Evolutionary conservation across 225 moss, liverwort and hornwort genomes (phyloP).

Genomic region (Rhytidiadelphus loreus): DNA sequence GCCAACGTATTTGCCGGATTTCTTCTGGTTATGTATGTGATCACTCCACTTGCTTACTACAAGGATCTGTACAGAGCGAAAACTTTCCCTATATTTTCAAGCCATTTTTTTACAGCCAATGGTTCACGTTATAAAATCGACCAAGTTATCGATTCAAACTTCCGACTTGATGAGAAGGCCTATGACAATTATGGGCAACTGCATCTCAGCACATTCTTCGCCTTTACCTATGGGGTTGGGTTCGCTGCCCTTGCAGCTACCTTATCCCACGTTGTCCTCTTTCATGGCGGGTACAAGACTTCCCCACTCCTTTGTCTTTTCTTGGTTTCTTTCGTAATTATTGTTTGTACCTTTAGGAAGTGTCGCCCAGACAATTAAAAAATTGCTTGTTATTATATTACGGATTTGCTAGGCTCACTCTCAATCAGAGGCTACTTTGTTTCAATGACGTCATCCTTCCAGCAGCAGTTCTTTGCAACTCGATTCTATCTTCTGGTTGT

Average conservation of each 20-base stretch:
- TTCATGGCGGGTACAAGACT: conserved; percentile 49
- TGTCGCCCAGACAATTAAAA: background rate
- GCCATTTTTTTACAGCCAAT: conserved; percentile 25
- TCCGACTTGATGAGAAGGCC: conserved; percentile 33
- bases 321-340: background rate
- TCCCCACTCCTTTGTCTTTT: background rate
- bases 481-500: background rate
- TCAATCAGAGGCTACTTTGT: background rate
- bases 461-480: background rate
- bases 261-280: conserved; percentile 51
- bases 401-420: background rate
- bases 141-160: conserved; percentile 18
- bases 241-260: conserved; percentile 60
- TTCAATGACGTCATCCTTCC: background rate
- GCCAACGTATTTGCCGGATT: conserved; percentile 51
- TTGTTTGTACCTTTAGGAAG: background rate
- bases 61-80: conserved; percentile 32
- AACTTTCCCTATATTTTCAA: conserved; percentile 57
- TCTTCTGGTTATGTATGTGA: conserved; percentile 32
- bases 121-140: conserved; percentile 28
- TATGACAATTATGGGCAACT: conserved; percentile 36
- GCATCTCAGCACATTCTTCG: conserved; percentile 57
- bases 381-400: background rate
- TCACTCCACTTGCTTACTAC: conserved; percentile 58
- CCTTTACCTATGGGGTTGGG: conserved; percentile 48